Percentiles rank a stretch among this genome's conserved stretches.
These are phyloP conservation scores for Escovopsis sp. DNA, from an alignment of 2,329 filamentous ascomycete genomes.

Conservation along the genomic window DNA sequence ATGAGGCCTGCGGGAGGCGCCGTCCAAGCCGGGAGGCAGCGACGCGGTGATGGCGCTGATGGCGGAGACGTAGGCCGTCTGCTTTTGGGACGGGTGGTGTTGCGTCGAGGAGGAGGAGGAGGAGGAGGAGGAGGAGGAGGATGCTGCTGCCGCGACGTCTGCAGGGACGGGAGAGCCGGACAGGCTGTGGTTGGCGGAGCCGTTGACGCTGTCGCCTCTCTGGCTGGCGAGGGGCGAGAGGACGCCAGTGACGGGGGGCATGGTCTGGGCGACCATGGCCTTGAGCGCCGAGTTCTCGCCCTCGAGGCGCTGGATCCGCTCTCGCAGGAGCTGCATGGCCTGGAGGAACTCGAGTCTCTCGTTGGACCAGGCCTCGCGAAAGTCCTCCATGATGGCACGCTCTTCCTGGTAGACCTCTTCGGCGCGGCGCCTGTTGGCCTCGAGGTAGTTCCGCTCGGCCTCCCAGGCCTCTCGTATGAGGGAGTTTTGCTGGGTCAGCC, in stretches of 20 bases:
- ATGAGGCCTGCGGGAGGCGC: slow-evolving; percentile 20
- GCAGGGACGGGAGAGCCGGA: slow-evolving; percentile 8
- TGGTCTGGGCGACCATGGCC: slow-evolving; percentile 14
- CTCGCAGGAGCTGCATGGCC: slow-evolving; percentile 26
- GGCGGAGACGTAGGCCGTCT: neutral
- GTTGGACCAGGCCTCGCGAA: slow-evolving; percentile 29
- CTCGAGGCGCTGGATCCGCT: slow-evolving; percentile 21
- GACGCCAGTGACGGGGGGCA: slow-evolving; percentile 14
- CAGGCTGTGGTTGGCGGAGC: slow-evolving; percentile 7
- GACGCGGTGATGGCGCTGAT: slow-evolving; percentile 1
- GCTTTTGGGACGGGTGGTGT: slow-evolving; percentile 8
- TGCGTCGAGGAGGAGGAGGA: slow-evolving; percentile 8
- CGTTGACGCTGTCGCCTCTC: slow-evolving; percentile 12
- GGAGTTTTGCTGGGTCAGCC: slow-evolving; percentile 26
- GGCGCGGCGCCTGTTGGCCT: slow-evolving; percentile 35
- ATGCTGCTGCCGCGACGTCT: slow-evolving; percentile 8
- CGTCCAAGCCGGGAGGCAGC: slow-evolving; percentile 19
- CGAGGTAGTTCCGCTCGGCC: slow-evolving; percentile 36
- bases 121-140: no score
- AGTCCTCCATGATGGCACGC: slow-evolving; percentile 36
- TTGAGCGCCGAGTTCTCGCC: slow-evolving; percentile 21
- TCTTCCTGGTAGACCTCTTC: slow-evolving; percentile 42
- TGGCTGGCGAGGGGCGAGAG: slow-evolving; percentile 16
- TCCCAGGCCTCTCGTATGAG: slow-evolving; percentile 35
- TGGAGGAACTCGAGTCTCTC: slow-evolving; percentile 27